phyloP scores from a whole-genome alignment of 345 rosid species.

The Populus ilicifolia region DNA sequence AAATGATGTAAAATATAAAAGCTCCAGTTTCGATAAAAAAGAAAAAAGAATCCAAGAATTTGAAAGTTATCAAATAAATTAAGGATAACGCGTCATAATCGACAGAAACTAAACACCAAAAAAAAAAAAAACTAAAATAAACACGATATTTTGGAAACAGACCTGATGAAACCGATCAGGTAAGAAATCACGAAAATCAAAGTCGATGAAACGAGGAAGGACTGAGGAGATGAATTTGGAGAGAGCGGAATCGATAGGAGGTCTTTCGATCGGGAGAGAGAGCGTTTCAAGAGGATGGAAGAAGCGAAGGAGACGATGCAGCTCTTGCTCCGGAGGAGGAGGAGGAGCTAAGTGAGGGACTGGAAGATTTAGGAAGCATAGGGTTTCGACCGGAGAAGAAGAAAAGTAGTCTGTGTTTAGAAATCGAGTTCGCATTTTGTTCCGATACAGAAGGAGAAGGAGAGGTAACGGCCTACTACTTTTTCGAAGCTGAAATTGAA shows the following conservation, averaged over 20 bases:
- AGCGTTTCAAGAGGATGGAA: constrained; percentile 21
- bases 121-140: neutral
- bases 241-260: constrained; percentile 50
- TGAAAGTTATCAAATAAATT: no score
- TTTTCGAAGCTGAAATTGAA: neutral
- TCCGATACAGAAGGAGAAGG: neutral
- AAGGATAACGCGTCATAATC: no score
- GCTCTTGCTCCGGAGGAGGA: constrained; percentile 13
- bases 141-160: constrained; percentile 1
- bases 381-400: constrained; percentile 40
- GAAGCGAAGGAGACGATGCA: constrained; percentile 30
- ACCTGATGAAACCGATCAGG: constrained; percentile 3
- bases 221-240: constrained; percentile 51
- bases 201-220: constrained; percentile 44
- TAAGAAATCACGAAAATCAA: constrained; percentile 26
- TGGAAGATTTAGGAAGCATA: constrained; percentile 60
- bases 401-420: constrained; percentile 55
- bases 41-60: no score
- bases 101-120: neutral
- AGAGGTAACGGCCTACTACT: neutral
- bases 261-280: constrained; percentile 29
- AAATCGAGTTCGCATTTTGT: constrained; percentile 70
- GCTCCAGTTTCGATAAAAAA: no score
- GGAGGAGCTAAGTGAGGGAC: constrained; percentile 40
- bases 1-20: no score